Evolutionary conservation across 2,329 filamentous ascomycete species (phyloP), one percentile per base, ranked within the genome.

Genomic region (Verticillium isaacii): DNA sequence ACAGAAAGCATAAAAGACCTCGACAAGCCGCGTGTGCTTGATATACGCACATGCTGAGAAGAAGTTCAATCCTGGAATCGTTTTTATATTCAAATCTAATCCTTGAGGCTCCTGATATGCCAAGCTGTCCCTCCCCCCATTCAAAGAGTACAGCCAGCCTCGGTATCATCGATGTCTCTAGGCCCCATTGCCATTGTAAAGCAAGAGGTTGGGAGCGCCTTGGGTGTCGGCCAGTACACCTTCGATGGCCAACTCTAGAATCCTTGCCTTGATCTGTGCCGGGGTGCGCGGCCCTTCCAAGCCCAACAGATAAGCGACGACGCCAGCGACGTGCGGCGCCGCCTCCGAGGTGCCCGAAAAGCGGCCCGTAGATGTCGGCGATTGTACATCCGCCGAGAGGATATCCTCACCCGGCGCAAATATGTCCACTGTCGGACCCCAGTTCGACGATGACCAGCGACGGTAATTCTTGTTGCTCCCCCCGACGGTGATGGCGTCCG

Each of bases 401-500:
- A 85, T 71, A 56, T 67, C 64, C 1, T 75, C 72, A 11, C 82
- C 82, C 1, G 83, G 79, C 0, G 82, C 83, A 56, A 81, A 81
- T 63, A 85, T 69, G 65, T 85, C 80, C 52, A 85, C 73, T 8
- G 66, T 32, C 1, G 62, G 25, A 7, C 83, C 82, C 60, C 73
- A 84, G 72, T 85, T 85, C 63, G 78, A 82, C 70, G 79, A 82
- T 8, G 65, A 66, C n/a, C 80, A 74, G 17, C 74, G 71, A 6
- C 66, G 68, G 64, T 80, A 77, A 25, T 68, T 52, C 3, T 62
- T 65, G 60, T 78, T 75, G 41, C 78, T 77, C 57, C 82, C 80
- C 3, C 80, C 83, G n/a, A 85, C 82, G 0, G 82, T 85, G 65
- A 83, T 74, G 55, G 81, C 82, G 25, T 72, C 71, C 7, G 77